Conservation (phyloP, 2,329 filamentous ascomycete species). For the Grosmannia huntii region DNA sequence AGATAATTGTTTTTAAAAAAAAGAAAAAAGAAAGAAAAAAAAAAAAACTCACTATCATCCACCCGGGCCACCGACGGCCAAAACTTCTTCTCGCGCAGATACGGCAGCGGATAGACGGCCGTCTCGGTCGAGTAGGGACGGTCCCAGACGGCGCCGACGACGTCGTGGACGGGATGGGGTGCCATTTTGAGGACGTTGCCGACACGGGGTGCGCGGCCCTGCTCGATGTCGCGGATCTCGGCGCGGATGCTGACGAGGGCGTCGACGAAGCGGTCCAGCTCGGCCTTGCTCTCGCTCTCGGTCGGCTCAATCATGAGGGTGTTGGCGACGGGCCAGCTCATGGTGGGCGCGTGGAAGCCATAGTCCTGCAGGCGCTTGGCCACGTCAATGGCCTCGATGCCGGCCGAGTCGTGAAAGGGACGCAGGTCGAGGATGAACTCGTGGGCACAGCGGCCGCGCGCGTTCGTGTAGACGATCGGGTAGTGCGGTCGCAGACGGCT, state of each 20-base stretch:
- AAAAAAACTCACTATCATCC: slow-evolving; percentile 60
- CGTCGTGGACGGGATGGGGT: slow-evolving; percentile 73
- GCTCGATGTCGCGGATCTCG: slow-evolving; percentile 76
- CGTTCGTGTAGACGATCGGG: slow-evolving; percentile 86
- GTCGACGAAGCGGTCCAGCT: slow-evolving; percentile 88
- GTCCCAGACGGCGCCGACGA: slow-evolving; percentile 59
- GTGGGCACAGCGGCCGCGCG: slow-evolving; percentile 77
- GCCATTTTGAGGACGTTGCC: slow-evolving; percentile 81
- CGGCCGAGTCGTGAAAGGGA: slow-evolving; percentile 68
- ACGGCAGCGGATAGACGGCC: slow-evolving; percentile 77
- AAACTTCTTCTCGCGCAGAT: slow-evolving; percentile 90
- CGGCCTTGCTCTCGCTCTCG: slow-evolving; percentile 81
- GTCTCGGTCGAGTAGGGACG: slow-evolving; percentile 68
- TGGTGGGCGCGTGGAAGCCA: slow-evolving; percentile 92
- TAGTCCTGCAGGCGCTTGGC: slow-evolving; percentile 96
- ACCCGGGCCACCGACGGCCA: slow-evolving; percentile 82
- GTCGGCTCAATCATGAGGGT: slow-evolving; percentile 98
- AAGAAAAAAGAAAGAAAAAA: neutral
- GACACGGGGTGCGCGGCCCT: slow-evolving; percentile 59
- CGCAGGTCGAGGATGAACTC: slow-evolving; percentile 93
- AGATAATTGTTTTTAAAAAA: too few relatives aligned
- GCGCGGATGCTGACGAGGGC: slow-evolving; percentile 74
- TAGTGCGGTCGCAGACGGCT: slow-evolving; percentile 77
- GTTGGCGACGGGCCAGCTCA: slow-evolving; percentile 92
- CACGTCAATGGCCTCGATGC: slow-evolving; percentile 85